phyloP scores from a whole-genome alignment of 2,329 filamentous ascomycete genomes.

The Fusarium odoratissimum region DNA sequence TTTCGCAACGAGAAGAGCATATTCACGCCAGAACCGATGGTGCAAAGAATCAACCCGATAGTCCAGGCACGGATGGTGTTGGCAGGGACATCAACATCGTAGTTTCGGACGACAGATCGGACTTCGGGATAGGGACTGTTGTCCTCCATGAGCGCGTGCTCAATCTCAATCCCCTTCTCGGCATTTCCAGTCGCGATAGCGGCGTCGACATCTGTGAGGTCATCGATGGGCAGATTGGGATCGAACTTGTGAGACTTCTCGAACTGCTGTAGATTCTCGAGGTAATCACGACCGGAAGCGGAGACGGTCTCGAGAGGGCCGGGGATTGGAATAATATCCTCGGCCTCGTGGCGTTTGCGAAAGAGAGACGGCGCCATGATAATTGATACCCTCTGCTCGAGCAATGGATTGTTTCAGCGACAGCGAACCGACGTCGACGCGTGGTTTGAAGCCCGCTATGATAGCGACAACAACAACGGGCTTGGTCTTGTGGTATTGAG shows the following conservation, averaged over 20 bases:
- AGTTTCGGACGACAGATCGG: slow-evolving; percentile 72
- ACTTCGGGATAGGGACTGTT: slow-evolving; percentile 77
- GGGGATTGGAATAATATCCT: slow-evolving; percentile 58
- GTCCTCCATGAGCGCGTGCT: slow-evolving; percentile 69
- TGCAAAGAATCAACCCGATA: slow-evolving; percentile 70
- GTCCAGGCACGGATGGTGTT: slow-evolving; percentile 74
- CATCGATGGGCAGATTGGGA: slow-evolving; percentile 72
- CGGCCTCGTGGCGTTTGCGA: slow-evolving; percentile 59
- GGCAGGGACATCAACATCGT: slow-evolving; percentile 72
- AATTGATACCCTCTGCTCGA: slow-evolving; percentile 18
- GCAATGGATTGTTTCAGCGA: slow-evolving; percentile 21
- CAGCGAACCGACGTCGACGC: slow-evolving; percentile 30
- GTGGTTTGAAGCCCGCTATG: slow-evolving; percentile 40
- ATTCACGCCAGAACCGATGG: slow-evolving; percentile 70
- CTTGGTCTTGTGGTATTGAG: slow-evolving; percentile 25
- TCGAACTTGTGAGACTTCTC: slow-evolving; percentile 72
- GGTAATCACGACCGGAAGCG: slow-evolving; percentile 55
- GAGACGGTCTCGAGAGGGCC: slow-evolving; percentile 54
- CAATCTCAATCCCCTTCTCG: slow-evolving; percentile 67
- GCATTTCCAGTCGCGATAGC: slow-evolving; percentile 65
- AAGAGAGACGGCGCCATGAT: slow-evolving; percentile 54
- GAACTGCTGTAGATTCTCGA: slow-evolving; percentile 65
- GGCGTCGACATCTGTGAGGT: slow-evolving; percentile 69
- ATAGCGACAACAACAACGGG: slow-evolving; percentile 26
- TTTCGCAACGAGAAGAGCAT: slow-evolving; percentile 71